phyloP scores from a whole-genome alignment of 169 alveolate species.

The Eimeria tenella region DNA sequence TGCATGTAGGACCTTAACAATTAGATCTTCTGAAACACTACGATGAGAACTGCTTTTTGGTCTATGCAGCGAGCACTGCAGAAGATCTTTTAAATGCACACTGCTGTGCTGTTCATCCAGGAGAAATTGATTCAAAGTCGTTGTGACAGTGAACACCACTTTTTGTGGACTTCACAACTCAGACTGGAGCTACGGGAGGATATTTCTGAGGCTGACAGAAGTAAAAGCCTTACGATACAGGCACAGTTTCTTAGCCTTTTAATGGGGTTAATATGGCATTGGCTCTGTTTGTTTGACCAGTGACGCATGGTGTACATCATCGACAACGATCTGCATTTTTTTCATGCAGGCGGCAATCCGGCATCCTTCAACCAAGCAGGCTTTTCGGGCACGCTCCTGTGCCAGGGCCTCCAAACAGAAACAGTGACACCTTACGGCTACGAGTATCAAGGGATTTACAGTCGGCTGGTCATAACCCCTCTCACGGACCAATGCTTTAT shows the following conservation, averaged over 20 bases:
- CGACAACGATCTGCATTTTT: neutral
- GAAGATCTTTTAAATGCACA: neutral
- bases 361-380: conserved; percentile 45
- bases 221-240: conserved; percentile 3
- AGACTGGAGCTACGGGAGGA: conserved; percentile 91
- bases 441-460: conserved; percentile 98
- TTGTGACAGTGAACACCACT: conserved; percentile 91
- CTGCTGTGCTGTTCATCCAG: conserved; percentile 30
- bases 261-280: neutral
- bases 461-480: conserved; percentile 97
- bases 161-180: conserved; percentile 95
- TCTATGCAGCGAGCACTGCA: no score
- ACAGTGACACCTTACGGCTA: conserved; percentile 96
- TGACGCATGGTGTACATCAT: neutral
- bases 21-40: neutral
- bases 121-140: conserved; percentile 89
- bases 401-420: conserved; percentile 95
- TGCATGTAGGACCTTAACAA: conserved; percentile 80
- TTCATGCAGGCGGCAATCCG: conserved; percentile 6
- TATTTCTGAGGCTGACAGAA: conserved; percentile 66
- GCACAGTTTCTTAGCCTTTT: neutral
- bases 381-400: conserved; percentile 83
- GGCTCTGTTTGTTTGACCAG: neutral
- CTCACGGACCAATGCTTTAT: conserved; percentile 98
- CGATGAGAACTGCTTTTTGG: neutral